Percentiles rank a stretch among this genome's conserved stretches.
These are phyloP conservation scores for Lachancea waltii DNA, from an alignment of 805 yeast species.

Conservation along the genomic window DNA sequence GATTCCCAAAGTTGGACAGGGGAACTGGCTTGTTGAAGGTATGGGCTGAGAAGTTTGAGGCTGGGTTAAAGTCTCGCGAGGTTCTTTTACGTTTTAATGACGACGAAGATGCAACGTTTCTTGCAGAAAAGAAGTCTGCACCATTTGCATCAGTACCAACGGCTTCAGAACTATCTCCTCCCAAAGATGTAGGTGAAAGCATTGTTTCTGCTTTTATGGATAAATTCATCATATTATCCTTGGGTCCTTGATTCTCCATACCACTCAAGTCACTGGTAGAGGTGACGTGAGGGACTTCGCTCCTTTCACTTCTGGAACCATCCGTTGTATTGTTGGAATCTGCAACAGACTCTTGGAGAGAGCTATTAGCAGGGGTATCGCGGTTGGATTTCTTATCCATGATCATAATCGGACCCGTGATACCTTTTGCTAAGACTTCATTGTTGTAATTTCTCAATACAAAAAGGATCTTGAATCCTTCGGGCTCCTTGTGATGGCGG, in stretches of 20 bases:
- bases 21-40: constrained; percentile 2
- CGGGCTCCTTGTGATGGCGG: constrained; percentile 86
- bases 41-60: constrained; percentile 1
- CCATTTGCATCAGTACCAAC: constrained; percentile 15
- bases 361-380: constrained; percentile 11
- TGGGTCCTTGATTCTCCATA: constrained; percentile 4
- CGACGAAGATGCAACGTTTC: constrained; percentile 3
- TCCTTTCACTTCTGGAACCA: constrained; percentile 6
- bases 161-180: constrained; percentile 53
- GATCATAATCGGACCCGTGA: constrained; percentile 74
- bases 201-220: constrained; percentile 26
- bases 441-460: constrained; percentile 57
- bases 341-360: constrained; percentile 17
- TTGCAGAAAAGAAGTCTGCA: background rate
- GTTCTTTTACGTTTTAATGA: constrained; percentile 19
- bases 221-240: constrained; percentile 5
- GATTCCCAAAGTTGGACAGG: background rate
- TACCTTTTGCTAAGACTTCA: constrained; percentile 60
- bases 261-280: constrained; percentile 11
- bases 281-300: constrained; percentile 8
- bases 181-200: constrained; percentile 57
- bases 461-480: constrained; percentile 72
- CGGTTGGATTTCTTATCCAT: constrained; percentile 72
- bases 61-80: constrained; percentile 8
- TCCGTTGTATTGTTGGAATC: constrained; percentile 11